A percentile compares a stretch with the other conserved stretches of the same genome.
Conservation (phyloP, 2,329 filamentous ascomycete genomes). For the Nemania sp. region DNA sequence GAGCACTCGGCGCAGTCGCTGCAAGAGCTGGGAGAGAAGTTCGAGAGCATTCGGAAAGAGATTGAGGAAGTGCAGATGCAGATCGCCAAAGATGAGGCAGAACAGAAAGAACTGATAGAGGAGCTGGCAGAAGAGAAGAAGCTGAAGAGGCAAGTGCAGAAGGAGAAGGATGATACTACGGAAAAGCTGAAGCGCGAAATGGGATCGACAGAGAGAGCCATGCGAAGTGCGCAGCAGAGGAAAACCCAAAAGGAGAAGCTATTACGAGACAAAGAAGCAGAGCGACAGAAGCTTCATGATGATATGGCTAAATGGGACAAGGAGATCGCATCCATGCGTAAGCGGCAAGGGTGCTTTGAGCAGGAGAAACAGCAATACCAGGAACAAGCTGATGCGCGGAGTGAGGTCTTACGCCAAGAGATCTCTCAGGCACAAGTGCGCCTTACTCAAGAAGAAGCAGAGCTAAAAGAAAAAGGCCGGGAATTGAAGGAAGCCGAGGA, state of each 20-base stretch:
- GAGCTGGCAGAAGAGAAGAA: constrained; percentile 78
- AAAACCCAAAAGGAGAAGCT: constrained; percentile 76
- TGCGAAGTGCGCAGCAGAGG: constrained; percentile 77
- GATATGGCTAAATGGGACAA: constrained; percentile 70
- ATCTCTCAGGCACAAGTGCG: constrained; percentile 67
- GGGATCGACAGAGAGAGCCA: constrained; percentile 76
- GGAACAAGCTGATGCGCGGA: constrained; percentile 54
- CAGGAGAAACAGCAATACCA: constrained; percentile 56
- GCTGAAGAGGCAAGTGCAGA: constrained; percentile 73
- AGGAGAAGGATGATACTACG: constrained; percentile 89
- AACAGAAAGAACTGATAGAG: constrained; percentile 66
- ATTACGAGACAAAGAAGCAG: constrained; percentile 68
- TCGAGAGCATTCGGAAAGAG: constrained; percentile 80
- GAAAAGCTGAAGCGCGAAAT: constrained; percentile 82
- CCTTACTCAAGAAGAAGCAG: constrained; percentile 67
- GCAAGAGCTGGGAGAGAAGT: constrained; percentile 76
- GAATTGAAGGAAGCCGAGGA: constrained; percentile 76
- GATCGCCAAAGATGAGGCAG: constrained; percentile 71
- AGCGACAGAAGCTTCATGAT: constrained; percentile 70
- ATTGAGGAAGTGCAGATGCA: constrained; percentile 77
- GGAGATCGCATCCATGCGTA: constrained; percentile 62
- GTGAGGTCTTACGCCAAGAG: constrained; percentile 56
- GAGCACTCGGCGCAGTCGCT: constrained; percentile 68
- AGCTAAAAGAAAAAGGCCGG: constrained; percentile 70
- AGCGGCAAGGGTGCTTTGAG: constrained; percentile 57